Evolutionary conservation across 2,329 filamentous ascomycete genomes (phyloP).

Genomic region (Juglanconis juglandina): DNA sequence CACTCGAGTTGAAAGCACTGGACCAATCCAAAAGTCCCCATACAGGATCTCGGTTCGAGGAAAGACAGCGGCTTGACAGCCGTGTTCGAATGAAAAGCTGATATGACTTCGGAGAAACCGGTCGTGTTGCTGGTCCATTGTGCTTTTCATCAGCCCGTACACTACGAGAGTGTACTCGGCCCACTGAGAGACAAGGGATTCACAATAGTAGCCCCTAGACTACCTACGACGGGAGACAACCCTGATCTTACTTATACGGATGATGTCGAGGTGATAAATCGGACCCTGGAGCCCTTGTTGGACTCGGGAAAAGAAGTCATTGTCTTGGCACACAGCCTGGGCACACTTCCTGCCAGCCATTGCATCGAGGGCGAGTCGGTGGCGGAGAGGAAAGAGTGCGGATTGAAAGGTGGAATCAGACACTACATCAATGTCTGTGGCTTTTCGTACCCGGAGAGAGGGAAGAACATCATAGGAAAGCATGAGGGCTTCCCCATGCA

Average conservation of each 20-base stretch:
- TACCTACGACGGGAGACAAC: constrained; percentile 3
- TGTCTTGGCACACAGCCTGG: constrained; percentile 7
- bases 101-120: constrained; percentile 8
- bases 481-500: not conserved
- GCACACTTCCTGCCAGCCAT: constrained; percentile 3
- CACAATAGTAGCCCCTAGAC: not conserved
- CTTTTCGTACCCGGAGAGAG: constrained; percentile 6
- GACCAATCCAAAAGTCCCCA: too few relatives aligned
- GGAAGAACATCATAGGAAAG: constrained; percentile 5
- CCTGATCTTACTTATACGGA: constrained; percentile 4
- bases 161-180: constrained; percentile 1
- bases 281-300: not conserved
- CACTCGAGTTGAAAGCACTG: not conserved
- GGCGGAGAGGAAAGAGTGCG: constrained; percentile 7
- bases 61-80: not conserved
- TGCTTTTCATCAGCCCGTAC: constrained; percentile 6
- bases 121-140: constrained; percentile 5
- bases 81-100: not conserved
- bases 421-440: constrained; percentile 11
- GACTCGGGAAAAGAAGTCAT: constrained; percentile 3
- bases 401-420: constrained; percentile 5
- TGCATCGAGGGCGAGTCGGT: constrained; percentile 7
- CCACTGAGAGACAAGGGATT: not conserved
- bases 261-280: constrained; percentile 1
- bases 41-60: not conserved